Evolutionary conservation across 108 stramenopile species (phyloP).

Genomic region (Nitzschia inconspicua): DNA sequence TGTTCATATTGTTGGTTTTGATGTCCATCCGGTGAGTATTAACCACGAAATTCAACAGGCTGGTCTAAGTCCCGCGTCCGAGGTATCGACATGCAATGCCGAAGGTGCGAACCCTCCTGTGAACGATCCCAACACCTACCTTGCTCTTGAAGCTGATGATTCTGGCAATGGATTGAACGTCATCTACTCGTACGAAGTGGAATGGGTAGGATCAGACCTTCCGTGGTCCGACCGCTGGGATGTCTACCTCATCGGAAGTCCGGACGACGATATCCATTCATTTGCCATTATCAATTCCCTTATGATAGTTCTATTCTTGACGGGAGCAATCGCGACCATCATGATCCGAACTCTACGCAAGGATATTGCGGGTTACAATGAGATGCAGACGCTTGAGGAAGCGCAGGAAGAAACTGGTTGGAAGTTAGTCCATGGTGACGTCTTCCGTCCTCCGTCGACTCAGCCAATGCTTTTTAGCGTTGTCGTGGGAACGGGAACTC

Average conservation of each 20-base stretch:
- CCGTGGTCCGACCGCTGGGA: conserved; percentile 98
- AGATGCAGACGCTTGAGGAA: conserved; percentile 76
- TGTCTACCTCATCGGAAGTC: conserved; percentile 89
- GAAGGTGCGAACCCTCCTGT: conserved; percentile 24
- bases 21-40: conserved; percentile 86
- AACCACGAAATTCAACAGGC: conserved; percentile 54
- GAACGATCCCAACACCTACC: conserved; percentile 54
- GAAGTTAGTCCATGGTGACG: conserved; percentile 98
- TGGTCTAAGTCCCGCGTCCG: conserved; percentile 1
- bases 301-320: conserved; percentile 98
- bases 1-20: conserved; percentile 95
- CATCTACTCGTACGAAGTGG: conserved; percentile 91
- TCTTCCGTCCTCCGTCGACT: conserved; percentile 89
- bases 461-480: conserved; percentile 81
- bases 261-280: conserved; percentile 93
- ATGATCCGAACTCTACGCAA: conserved; percentile 90
- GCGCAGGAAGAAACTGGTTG: conserved; percentile 96
- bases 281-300: conserved; percentile 97
- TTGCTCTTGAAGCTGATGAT: conserved; percentile 17
- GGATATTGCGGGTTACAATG: conserved; percentile 97
- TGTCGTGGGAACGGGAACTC: conserved; percentile 89
- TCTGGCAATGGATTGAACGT: conserved; percentile 20
- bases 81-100: conserved; percentile 36
- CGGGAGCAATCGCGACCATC: conserved; percentile 93
- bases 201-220: conserved; percentile 75